phyloP scores from a whole-genome alignment of 73 alveolate species.

The Paramecium caudatum region DNA sequence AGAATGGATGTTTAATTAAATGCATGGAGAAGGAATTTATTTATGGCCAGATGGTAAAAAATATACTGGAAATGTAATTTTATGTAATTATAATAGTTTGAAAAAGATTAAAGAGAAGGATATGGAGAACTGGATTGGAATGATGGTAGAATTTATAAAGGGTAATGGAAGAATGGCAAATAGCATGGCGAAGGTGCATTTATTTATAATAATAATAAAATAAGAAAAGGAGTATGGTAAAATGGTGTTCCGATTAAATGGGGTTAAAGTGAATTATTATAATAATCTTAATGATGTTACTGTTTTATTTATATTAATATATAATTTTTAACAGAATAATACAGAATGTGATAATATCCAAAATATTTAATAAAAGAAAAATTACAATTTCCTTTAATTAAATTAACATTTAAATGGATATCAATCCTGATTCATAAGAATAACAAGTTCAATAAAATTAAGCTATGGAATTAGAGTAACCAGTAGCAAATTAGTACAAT shows the following conservation, averaged over 20 bases:
- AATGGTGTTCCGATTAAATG: conserved; percentile 59
- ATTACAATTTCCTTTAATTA: no score
- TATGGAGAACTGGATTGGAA: conserved; percentile 72
- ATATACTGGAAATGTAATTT: conserved; percentile 54
- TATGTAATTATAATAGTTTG: background rate
- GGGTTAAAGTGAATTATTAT: conserved; percentile 41
- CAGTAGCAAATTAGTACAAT: no score
- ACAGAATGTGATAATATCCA: no score
- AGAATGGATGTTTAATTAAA: conserved; percentile 77
- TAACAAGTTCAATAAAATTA: no score
- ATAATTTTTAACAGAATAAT: no score
- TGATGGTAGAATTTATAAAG: conserved; percentile 68
- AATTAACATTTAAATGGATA: no score
- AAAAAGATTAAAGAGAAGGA: conserved; percentile 70
- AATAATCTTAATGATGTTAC: no score
- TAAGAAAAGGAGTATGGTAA: conserved; percentile 62
- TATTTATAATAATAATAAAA: conserved; percentile 58
- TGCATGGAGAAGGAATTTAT: conserved; percentile 76
- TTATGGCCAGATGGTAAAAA: conserved; percentile 59
- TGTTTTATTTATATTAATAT: no score
- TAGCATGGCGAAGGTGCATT: conserved; percentile 72
- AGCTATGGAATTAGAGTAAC: no score
- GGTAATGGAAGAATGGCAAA: conserved; percentile 71
- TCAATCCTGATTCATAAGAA: no score
- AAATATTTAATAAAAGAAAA: no score